Percentiles rank a stretch among this genome's conserved stretches.
These are phyloP conservation scores for Coemansia sp. DNA, from an alignment of 192 early-diverging fungal genomes.

Conservation along the genomic window DNA sequence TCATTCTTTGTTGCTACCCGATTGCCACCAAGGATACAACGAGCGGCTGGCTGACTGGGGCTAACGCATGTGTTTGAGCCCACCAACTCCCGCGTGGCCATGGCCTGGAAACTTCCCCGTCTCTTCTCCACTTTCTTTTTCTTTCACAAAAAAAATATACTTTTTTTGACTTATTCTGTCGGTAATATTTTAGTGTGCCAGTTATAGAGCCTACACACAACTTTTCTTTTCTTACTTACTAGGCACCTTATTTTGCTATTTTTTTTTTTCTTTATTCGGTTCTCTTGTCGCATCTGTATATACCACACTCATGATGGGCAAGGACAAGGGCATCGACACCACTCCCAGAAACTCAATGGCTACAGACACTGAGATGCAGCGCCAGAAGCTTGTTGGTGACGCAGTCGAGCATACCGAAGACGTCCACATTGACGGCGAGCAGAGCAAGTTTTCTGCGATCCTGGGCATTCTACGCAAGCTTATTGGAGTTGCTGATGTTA, in stretches of 20 bases:
- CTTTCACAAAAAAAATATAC: too few species aligned
- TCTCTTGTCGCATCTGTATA: background rate
- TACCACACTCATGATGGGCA: background rate
- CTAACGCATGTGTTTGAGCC: background rate
- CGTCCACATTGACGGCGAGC: slow-evolving; percentile 50
- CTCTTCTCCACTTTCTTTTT: background rate
- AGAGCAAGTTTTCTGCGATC: slow-evolving; percentile 59
- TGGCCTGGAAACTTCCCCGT: background rate
- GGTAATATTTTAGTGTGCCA: background rate
- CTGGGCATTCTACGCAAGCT: slow-evolving; percentile 64
- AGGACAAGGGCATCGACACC: slow-evolving; percentile 16
- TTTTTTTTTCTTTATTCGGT: background rate
- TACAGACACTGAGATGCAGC: slow-evolving; percentile 22
- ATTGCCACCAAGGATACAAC: background rate
- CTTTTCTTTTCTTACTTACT: background rate
- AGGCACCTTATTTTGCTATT: background rate
- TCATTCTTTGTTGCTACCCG: background rate
- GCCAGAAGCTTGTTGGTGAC: slow-evolving; percentile 17
- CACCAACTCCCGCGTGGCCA: background rate
- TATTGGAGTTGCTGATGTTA: slow-evolving; percentile 68
- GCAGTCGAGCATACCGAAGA: slow-evolving; percentile 33
- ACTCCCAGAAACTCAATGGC: slow-evolving; percentile 42
- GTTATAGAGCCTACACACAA: background rate
- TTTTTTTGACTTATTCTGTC: background rate
- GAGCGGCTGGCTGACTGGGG: background rate